A percentile compares a stretch with the other conserved stretches of the same genome.
phyloP scores from a whole-genome alignment of 345 rosid genomes.

The Hibiscus tridactylites region DNA sequence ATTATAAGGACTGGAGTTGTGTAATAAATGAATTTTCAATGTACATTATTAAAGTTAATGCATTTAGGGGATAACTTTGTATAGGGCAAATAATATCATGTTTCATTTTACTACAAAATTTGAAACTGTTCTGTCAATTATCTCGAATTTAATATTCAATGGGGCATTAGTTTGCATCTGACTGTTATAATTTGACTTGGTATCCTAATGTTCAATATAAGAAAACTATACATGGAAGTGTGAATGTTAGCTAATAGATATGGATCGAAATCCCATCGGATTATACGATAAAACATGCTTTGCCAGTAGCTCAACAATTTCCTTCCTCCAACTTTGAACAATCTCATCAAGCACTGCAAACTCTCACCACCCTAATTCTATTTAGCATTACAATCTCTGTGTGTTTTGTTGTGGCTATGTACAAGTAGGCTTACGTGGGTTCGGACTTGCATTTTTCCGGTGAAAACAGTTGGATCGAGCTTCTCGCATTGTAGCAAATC shows the following conservation, averaged over 20 bases:
- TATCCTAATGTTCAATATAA: too few species aligned
- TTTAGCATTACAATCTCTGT: background rate
- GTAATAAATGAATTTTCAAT: slow-evolving; percentile 14
- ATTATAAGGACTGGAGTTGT: background rate
- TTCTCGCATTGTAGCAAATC: background rate
- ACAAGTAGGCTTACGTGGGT: background rate
- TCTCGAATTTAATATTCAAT: background rate
- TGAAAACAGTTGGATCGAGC: slow-evolving; percentile 2
- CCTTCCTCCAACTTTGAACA: background rate
- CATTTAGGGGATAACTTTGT: background rate
- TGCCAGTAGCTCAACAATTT: background rate
- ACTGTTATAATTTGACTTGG: background rate
- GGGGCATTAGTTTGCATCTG: background rate
- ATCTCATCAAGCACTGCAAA: background rate
- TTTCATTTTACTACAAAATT: background rate
- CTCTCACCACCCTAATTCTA: too few species aligned
- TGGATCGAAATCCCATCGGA: background rate
- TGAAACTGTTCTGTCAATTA: background rate
- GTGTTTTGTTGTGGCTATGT: background rate
- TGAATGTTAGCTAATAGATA: too few species aligned
- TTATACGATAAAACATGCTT: background rate
- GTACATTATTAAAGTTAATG: background rate
- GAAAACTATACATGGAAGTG: background rate
- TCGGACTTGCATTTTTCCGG: slow-evolving; percentile 6
- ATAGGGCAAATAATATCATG: background rate